Evolutionary conservation across 1,284 basidiomycete genomes (phyloP).

Genomic region (Boletus holoroseus): DNA sequence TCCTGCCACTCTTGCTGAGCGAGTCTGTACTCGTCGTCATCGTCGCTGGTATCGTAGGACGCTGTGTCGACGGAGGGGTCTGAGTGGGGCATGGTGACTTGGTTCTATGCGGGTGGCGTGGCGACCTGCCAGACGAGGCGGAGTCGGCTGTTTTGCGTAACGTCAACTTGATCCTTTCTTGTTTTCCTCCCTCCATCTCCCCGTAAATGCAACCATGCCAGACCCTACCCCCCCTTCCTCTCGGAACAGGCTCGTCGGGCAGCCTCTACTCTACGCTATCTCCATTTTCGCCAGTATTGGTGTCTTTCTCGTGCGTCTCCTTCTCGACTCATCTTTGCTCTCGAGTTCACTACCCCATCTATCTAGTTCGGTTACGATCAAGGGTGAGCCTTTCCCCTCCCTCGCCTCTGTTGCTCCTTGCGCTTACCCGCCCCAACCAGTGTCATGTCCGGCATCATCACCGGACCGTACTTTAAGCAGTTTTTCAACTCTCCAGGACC

Average conservation of each 20-base stretch:
- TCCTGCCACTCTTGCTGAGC: constrained; percentile 93
- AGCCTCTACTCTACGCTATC: constrained; percentile 75
- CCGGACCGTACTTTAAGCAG: constrained; percentile 83
- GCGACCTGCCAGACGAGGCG: background rate
- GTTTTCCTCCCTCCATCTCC: constrained; percentile 13
- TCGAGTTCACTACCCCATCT: constrained; percentile 16
- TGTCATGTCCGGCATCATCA: constrained; percentile 91
- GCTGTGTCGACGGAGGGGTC: constrained; percentile 43
- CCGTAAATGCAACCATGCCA: constrained; percentile 45
- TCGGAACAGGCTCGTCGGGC: constrained; percentile 65
- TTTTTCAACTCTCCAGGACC: constrained; percentile 77
- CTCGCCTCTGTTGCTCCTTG: constrained; percentile 7
- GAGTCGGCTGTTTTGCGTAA: constrained; percentile 10
- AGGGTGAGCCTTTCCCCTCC: constrained; percentile 48
- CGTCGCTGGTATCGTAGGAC: constrained; percentile 46
- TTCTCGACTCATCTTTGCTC: background rate
- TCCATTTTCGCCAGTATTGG: constrained; percentile 84
- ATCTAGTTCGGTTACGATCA: constrained; percentile 87
- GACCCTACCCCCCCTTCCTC: constrained; percentile 31
- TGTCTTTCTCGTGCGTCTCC: constrained; percentile 70
- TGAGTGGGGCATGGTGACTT: constrained; percentile 38
- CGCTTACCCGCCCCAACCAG: constrained; percentile 40
- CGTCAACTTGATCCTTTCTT: background rate
- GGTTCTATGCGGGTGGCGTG: constrained; percentile 3
- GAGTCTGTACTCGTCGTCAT: constrained; percentile 66